Conservation (phyloP, 192 early-diverging fungal species). For the Podila epicladia region DNA sequence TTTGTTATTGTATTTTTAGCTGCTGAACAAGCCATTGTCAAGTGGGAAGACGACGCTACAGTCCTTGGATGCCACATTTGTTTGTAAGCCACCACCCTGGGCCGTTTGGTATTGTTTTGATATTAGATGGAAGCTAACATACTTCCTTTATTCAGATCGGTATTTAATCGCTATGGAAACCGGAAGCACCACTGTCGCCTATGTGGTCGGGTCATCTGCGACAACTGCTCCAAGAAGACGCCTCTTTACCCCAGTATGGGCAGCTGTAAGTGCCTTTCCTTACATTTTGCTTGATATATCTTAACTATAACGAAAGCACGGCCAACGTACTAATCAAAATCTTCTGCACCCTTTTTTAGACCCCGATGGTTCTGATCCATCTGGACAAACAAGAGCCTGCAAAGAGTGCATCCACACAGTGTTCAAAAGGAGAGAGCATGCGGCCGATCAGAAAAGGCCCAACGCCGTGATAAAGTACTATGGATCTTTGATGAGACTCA, state of each 20-base stretch:
- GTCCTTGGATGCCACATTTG: constrained; percentile 53
- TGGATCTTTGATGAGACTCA: constrained; percentile 37
- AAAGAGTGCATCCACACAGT: constrained; percentile 66
- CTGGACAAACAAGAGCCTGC: constrained; percentile 67
- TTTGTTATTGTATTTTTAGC: constrained; percentile 12
- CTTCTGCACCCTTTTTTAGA: constrained; percentile 12
- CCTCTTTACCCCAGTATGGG: constrained; percentile 54
- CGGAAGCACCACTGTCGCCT: constrained; percentile 80
- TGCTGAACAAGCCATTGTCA: constrained; percentile 53
- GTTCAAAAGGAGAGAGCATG: constrained; percentile 54
- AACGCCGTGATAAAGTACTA: constrained; percentile 43
- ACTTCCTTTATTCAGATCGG: constrained; percentile 16
- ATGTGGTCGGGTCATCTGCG: constrained; percentile 74
- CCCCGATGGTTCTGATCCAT: constrained; percentile 52
- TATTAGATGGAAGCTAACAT: too few relatives aligned
- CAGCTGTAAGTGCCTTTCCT: constrained; percentile 40
- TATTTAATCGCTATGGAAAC: constrained; percentile 63
- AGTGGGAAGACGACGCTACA: constrained; percentile 60
- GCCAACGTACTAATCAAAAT: too few relatives aligned
- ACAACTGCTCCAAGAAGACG: constrained; percentile 64
- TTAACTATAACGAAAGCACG: constrained; percentile 11
- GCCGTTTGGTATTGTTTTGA: too few relatives aligned
- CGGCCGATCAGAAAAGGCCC: constrained; percentile 34
- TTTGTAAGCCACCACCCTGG: constrained; percentile 40
- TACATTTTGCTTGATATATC: neutral